Base-by-base conservation (phyloP, 2,329 filamentous ascomycete species). In the Cladosporium velox region DNA sequence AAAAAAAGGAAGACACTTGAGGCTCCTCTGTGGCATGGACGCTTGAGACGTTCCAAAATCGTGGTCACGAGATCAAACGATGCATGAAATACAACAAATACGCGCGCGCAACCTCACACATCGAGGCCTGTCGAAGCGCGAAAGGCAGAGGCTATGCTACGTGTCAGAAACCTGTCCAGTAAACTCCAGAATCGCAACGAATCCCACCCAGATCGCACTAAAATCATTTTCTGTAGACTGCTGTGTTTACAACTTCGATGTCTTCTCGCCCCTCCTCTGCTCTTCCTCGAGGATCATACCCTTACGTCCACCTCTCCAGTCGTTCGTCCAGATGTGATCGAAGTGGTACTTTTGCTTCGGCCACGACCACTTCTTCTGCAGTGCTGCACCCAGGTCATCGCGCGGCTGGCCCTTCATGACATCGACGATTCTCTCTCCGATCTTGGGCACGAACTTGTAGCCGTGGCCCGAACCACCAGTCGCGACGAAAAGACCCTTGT, bases 291-390 rank as follows among this genome's bases (percentile, higher is more conserved):
- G 70, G 62, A 74, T 74, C 66, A 73, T 77, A 3, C 73, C 77
- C 67, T 73, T 78, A 24, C 71, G 61, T 32, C 79, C 72, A n/a
- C 79, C 72, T 52, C 78, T 67, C 72, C 78, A 77, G 72, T 79
- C 77, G 70, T 73, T 71, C 52, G 73, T 78, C 76, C 77, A 78
- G 47, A 78, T 70, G 60, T 70, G 68, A 68, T 77, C 76, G 3
- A 72, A 73, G 12, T 71, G 68, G 24, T 67, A 70, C 52, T 77
- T 80, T 68, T 80, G 75, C 68, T 71, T 68, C 10, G 81, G 81
- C 71, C 85, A 84, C 64, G 81, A 81, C 82, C 88, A 92, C 83
- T 89, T 91, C 34, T 83, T 82, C 44, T 79, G 79, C 71, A 92
- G 85, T 62, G 85, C 84, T 3, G 79, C 54, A 4, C 75, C 74